Evolutionary conservation across 1,139 yeast genomes (phyloP).

Genomic region (Arxiozyma telluris): DNA sequence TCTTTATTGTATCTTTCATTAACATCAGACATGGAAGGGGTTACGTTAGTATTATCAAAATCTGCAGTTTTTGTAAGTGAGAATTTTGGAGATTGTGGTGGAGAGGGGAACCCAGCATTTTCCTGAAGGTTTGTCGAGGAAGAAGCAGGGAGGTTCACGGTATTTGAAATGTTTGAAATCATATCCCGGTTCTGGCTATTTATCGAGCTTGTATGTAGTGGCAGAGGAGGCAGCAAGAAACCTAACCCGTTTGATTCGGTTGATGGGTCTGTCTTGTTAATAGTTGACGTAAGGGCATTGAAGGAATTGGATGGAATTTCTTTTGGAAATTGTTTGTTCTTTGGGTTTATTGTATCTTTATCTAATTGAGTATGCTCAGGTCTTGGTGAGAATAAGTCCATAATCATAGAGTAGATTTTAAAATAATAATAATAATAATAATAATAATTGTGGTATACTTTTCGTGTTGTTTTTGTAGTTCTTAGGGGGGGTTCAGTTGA

Average conservation of each 20-base stretch:
- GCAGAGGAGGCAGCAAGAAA: not conserved
- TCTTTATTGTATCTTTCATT: no score
- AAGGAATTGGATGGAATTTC: not conserved
- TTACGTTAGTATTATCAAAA: not conserved
- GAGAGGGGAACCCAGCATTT: conserved; percentile 11
- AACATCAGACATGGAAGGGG: not conserved
- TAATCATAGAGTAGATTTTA: no score
- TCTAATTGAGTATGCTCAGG: conserved; percentile 12
- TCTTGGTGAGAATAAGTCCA: conserved; percentile 12
- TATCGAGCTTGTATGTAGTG: not conserved
- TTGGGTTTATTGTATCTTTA: not conserved
- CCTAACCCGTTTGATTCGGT: not conserved
- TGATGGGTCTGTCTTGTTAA: not conserved
- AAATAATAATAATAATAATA: no score
- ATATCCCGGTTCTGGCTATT: not conserved
- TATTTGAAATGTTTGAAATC: no score
- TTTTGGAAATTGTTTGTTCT: not conserved
- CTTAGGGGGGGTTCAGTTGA: not conserved
- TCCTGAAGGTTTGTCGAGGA: not conserved
- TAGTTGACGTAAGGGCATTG: not conserved
- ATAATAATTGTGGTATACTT: no score
- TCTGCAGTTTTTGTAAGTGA: not conserved
- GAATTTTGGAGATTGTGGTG: conserved; percentile 13
- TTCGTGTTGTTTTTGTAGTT: not conserved
- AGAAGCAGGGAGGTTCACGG: not conserved